phyloP scores from a whole-genome alignment of 345 rosid species.

The Mangifera indica region DNA sequence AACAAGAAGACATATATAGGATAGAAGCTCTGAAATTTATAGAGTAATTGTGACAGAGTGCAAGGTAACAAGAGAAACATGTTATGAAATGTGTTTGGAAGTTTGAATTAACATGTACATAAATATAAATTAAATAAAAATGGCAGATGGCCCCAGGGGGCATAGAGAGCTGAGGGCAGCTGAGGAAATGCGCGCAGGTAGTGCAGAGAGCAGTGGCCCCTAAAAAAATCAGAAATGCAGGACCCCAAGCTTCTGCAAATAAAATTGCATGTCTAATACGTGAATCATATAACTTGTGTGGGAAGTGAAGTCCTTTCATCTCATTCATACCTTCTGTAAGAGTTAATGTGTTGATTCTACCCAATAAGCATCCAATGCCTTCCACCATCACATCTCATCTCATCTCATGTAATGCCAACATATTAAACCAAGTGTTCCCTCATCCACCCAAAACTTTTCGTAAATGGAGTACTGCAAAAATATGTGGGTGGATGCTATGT shows the following conservation, averaged over 20 bases:
- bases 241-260: slow-evolving; percentile 27
- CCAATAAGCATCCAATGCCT: slow-evolving; percentile 46
- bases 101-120: not conserved
- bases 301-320: not conserved
- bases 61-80: slow-evolving; percentile 2
- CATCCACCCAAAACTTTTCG: not conserved
- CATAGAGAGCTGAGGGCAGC: slow-evolving; percentile 4
- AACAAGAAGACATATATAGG: not conserved
- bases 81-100: slow-evolving; percentile 5
- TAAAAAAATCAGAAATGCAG: slow-evolving; percentile 7
- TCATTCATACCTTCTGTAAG: slow-evolving; percentile 20
- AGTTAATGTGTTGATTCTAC: slow-evolving; percentile 18
- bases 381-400: not conserved
- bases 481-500: too few species aligned
- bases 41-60: not conserved
- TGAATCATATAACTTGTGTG: slow-evolving; percentile 36
- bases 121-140: not conserved
- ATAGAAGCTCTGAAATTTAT: not conserved
- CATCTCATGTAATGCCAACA: slow-evolving; percentile 33
- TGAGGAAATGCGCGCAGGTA: not conserved
- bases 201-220: slow-evolving; percentile 3
- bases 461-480: too few species aligned
- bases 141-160: slow-evolving; percentile 16
- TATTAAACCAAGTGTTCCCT: not conserved
- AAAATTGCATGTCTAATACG: slow-evolving; percentile 44